A percentile compares a stretch with the other conserved stretches of the same genome.
Evolutionary conservation across 768 basidiomycete genomes (phyloP).

Genomic region (Pleurotus djamor): DNA sequence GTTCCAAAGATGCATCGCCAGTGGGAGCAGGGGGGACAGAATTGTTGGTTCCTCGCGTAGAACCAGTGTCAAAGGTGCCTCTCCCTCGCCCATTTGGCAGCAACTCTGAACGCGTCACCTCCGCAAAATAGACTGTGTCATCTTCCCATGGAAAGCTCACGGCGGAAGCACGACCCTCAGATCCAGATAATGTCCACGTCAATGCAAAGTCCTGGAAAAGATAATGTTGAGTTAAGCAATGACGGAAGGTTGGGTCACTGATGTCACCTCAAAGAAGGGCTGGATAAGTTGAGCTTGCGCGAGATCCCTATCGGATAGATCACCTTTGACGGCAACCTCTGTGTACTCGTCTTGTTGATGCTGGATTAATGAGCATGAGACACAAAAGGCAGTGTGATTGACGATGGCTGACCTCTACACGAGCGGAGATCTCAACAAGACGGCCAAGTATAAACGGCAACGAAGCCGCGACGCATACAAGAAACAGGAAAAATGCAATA

Average conservation of each 20-base stretch:
- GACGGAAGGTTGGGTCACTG: background rate
- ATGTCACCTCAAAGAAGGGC: constrained; percentile 23
- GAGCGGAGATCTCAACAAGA: constrained; percentile 28
- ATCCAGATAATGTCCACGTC: constrained; percentile 37
- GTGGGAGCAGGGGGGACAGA: background rate
- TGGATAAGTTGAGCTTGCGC: constrained; percentile 21
- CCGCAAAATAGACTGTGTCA: constrained; percentile 34
- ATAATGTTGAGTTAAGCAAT: background rate
- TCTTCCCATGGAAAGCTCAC: constrained; percentile 27
- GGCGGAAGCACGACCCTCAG: constrained; percentile 25
- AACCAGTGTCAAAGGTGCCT: constrained; percentile 28
- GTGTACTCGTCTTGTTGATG: constrained; percentile 28
- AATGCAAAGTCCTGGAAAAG: constrained; percentile 24
- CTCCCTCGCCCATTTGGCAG: constrained; percentile 29
- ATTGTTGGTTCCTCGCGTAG: background rate
- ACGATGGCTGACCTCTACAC: constrained; percentile 18
- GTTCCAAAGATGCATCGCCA: constrained; percentile 14
- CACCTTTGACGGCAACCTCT: constrained; percentile 33
- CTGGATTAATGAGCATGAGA: constrained; percentile 13
- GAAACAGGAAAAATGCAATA: constrained; percentile 30
- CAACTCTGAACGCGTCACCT: constrained; percentile 29
- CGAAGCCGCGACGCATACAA: constrained; percentile 20
- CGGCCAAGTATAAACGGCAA: constrained; percentile 36
- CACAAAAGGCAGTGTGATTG: background rate
- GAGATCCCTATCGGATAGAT: constrained; percentile 29